Evolutionary conservation across 2,329 filamentous ascomycete species (phyloP).

Genomic region (Botrytis medusae): DNA sequence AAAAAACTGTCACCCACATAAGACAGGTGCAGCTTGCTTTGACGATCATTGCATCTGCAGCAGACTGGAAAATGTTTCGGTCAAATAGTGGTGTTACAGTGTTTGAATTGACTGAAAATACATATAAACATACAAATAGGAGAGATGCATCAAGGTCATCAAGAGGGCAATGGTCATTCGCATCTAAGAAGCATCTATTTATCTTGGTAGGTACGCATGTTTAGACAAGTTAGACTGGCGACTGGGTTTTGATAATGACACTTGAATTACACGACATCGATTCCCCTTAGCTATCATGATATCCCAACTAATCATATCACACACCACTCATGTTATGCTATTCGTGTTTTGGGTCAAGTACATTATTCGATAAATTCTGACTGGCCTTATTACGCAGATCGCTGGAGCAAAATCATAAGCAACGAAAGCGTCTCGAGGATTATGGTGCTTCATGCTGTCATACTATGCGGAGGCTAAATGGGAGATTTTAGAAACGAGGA

Average conservation of each 20-base stretch:
- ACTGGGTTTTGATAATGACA: not conserved
- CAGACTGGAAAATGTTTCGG: not conserved
- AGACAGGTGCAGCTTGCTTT: constrained; percentile 15
- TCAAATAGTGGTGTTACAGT: not conserved
- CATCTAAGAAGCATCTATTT: not conserved
- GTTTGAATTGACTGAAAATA: not conserved
- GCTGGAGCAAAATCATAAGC: not conserved
- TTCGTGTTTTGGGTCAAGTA: not conserved
- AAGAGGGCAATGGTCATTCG: not conserved
- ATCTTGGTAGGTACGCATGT: not conserved
- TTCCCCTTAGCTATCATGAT: not conserved
- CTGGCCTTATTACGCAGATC: not conserved
- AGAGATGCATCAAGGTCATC: not conserved
- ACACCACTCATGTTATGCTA: not conserved
- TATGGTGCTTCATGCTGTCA: constrained; percentile 2
- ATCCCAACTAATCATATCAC: not conserved
- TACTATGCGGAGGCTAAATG: constrained; percentile 2
- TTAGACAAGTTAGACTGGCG: not conserved
- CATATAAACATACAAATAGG: not conserved
- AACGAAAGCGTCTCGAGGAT: constrained; percentile 3
- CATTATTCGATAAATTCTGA: not conserved
- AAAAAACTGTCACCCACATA: constrained; percentile 13
- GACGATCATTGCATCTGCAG: constrained; percentile 21
- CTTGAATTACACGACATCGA: constrained; percentile 12
- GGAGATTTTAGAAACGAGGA: constrained; percentile 14